Conservation (phyloP, 352 stramenopile species). For the Globisporangium sylvaticum region DNA sequence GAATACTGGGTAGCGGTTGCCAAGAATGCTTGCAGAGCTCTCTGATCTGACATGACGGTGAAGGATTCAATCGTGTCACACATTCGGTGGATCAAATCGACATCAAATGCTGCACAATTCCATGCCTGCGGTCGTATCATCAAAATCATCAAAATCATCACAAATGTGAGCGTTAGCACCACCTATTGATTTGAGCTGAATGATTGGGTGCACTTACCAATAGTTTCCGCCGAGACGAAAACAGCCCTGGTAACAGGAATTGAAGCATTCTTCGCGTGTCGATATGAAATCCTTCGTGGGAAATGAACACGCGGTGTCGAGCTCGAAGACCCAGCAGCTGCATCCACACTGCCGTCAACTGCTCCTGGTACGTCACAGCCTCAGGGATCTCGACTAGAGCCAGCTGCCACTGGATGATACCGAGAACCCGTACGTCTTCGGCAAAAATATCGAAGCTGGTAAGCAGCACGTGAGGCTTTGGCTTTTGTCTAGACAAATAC, state of each 20-base stretch:
- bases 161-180: neutral
- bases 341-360: conserved; percentile 39
- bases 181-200: neutral
- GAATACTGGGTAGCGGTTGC: conserved; percentile 26
- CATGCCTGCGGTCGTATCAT: conserved; percentile 32
- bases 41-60: conserved; percentile 24
- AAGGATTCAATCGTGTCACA: conserved; percentile 41
- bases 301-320: conserved; percentile 62
- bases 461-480: conserved; percentile 44
- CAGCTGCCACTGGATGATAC: conserved; percentile 42
- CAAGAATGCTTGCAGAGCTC: conserved; percentile 28
- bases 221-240: conserved; percentile 66
- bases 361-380: conserved; percentile 14
- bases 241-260: conserved; percentile 62
- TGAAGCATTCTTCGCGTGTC: conserved; percentile 55
- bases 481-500: conserved; percentile 25
- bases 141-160: neutral
- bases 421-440: conserved; percentile 38
- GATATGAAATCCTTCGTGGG: conserved; percentile 26
- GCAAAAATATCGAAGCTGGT: conserved; percentile 55
- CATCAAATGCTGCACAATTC: conserved; percentile 56
- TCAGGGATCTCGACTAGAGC: conserved; percentile 42
- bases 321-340: conserved; percentile 51
- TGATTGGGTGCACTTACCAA: conserved; percentile 40
- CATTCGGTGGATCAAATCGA: conserved; percentile 37